phyloP scores from a whole-genome alignment of 441 rosid genomes.

The Melastoma candidum region DNA sequence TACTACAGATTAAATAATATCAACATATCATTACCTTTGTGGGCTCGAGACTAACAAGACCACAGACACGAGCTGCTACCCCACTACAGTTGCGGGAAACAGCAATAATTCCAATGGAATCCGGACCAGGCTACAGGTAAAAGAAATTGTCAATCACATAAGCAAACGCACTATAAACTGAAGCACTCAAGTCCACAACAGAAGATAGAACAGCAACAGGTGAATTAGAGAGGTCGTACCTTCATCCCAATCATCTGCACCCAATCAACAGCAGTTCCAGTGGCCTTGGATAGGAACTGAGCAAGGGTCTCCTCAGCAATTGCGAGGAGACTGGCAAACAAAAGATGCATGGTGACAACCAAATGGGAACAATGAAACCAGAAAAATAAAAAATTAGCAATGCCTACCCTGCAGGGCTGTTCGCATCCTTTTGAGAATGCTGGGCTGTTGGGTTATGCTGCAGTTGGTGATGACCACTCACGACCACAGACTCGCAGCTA shows the following conservation, averaged over 20 bases:
- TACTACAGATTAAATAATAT: too few species aligned
- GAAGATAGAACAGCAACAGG: background rate
- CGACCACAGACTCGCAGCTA: conserved; percentile 99
- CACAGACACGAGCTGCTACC: conserved; percentile 21
- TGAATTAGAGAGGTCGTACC: conserved; percentile 1
- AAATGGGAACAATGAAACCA: background rate
- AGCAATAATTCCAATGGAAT: conserved; percentile 23
- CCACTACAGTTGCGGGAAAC: conserved; percentile 21
- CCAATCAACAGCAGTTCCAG: conserved; percentile 24
- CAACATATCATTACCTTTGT: conserved; percentile 8
- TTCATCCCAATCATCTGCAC: conserved; percentile 23
- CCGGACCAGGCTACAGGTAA: conserved; percentile 21
- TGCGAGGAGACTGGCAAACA: conserved; percentile 14
- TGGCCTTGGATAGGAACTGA: conserved; percentile 21
- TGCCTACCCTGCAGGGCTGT: conserved; percentile 90
- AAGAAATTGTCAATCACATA: background rate
- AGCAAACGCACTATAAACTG: too few species aligned
- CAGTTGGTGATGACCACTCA: conserved; percentile 88
- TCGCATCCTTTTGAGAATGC: conserved; percentile 86
- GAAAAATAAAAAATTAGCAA: background rate
- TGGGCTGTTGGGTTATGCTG: conserved; percentile 88
- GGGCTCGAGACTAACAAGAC: conserved; percentile 22
- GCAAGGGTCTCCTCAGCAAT: conserved; percentile 21
- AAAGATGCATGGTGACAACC: background rate
- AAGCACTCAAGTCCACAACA: background rate